Base-by-base conservation (phyloP, 495 filamentous ascomycete genomes). In the Recurvomyces mirabilis region DNA sequence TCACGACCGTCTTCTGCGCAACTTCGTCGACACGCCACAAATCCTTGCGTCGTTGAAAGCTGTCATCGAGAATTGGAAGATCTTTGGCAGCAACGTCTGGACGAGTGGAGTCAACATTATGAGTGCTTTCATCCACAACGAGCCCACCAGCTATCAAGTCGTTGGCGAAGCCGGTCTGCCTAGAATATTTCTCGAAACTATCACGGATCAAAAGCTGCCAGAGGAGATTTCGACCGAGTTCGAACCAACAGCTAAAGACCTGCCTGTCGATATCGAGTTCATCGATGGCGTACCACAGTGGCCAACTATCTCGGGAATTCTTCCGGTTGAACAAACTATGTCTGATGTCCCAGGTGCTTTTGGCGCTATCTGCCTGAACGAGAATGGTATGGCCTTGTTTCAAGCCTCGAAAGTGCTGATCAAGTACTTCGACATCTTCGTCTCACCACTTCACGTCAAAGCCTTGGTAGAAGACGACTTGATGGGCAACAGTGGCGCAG, bases 111-210 rank as follows among this genome's bases (percentile, higher is more conserved):
- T 91, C 44, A 82, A 80, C 50, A 87, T 96, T 52, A 70, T 96
- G 21, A 89, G 83, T 62, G 89, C 81, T 56, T 96, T 96, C 67
- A 94, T 99, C 46, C 93, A 99, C 62, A 95, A 96, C 58, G 93
- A 99, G 55, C 93, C 93, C 2, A 96, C 93, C 4, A 99, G 93
- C 56, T 96, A 95, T 57, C 78, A 83, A 21, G 85, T 93, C 14
- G 87, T 99, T 52, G 83, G 82, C 14, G 93, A 99, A 66, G 87
- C 93, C 35, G 91, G 91, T 22, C 69, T 96, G 39, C 86, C 87
- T 47, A 79, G 81, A 57, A 83, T 75, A 41, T 77, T 94, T 33
- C 71, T 99, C 18, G 76, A 86, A 55, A 55, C 66, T 2, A 66
- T 78, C 10, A 52, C 68, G 4, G 62, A 62, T 12, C 57, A 67